Conservation (phyloP, 192 early-diverging fungal genomes). For the Allomyces macrogynus region DNA sequence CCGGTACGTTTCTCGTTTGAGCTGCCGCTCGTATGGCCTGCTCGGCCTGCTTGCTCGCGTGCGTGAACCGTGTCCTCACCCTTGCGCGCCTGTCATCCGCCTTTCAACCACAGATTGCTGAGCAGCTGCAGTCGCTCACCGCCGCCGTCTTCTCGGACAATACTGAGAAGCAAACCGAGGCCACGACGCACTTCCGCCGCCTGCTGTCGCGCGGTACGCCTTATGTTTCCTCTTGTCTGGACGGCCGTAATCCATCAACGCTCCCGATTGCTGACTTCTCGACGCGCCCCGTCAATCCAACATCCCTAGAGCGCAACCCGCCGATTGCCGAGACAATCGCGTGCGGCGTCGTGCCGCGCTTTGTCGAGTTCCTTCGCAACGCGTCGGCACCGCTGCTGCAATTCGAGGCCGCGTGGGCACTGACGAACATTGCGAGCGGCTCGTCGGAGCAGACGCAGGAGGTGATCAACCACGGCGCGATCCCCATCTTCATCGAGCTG, state of each 20-base stretch:
- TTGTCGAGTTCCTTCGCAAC: constrained; percentile 84
- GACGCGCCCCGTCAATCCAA: neutral
- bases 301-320: constrained; percentile 17
- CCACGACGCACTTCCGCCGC: constrained; percentile 82
- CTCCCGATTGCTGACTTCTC: neutral
- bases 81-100: neutral
- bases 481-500: constrained; percentile 78
- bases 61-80: neutral
- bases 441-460: constrained; percentile 81
- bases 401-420: constrained; percentile 98
- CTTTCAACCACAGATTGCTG: constrained; percentile 9
- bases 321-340: constrained; percentile 92
- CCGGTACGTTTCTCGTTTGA: constrained; percentile 21
- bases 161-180: constrained; percentile 53
- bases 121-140: constrained; percentile 61
- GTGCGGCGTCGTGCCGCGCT: constrained; percentile 77
- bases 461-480: constrained; percentile 79
- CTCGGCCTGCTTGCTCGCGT: constrained; percentile 1
- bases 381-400: constrained; percentile 57
- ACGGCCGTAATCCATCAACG: neutral
- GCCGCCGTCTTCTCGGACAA: constrained; percentile 53
- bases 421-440: constrained; percentile 98
- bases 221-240: too few relatives aligned
- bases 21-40: constrained; percentile 2
- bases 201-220: constrained; percentile 51